A percentile compares a stretch with the other conserved stretches of the same genome.
Evolutionary conservation across 208 protist genomes (phyloP).

Genomic region (Ichthyophonus hoferi): DNA sequence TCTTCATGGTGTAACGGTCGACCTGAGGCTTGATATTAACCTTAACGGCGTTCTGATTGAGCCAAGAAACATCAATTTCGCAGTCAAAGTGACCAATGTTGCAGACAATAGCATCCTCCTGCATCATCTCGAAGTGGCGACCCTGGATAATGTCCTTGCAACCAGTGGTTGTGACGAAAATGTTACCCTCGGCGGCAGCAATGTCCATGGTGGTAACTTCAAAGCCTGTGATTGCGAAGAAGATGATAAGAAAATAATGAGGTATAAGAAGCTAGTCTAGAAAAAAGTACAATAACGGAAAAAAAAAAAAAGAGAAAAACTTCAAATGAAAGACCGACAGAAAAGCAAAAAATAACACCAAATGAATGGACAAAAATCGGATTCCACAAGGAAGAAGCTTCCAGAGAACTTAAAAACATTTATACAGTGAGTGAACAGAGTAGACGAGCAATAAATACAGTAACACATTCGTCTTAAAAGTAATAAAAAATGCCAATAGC

Average conservation of each 20-base stretch:
- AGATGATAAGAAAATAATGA: neutral
- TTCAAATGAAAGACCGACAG: too few species aligned
- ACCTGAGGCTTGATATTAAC: conserved; percentile 98
- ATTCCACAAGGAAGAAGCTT: too few species aligned
- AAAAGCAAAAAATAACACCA: too few species aligned
- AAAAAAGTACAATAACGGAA: too few species aligned
- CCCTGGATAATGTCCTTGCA: conserved; percentile 94
- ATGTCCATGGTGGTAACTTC: conserved; percentile 91
- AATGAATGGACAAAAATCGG: too few species aligned
- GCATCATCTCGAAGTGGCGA: conserved; percentile 94
- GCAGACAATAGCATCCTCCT: conserved; percentile 96
- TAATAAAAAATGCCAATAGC: too few species aligned
- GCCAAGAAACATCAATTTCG: conserved; percentile 95
- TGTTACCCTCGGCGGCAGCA: conserved; percentile 75
- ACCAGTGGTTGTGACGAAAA: conserved; percentile 97
- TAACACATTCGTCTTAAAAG: too few species aligned
- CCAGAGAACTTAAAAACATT: too few species aligned
- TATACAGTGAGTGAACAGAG: too few species aligned
- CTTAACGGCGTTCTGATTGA: conserved; percentile 72
- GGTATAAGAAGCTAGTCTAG: too few species aligned
- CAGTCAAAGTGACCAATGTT: conserved; percentile 99
- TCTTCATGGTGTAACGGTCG: conserved; percentile 90
- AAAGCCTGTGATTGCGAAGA: conserved; percentile 64
- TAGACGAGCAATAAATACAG: too few species aligned
- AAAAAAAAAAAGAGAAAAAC: too few species aligned